These are phyloP conservation scores for Starmerella floricola DNA, from an alignment of 805 yeast genomes.

Conservation along the genomic window DNA sequence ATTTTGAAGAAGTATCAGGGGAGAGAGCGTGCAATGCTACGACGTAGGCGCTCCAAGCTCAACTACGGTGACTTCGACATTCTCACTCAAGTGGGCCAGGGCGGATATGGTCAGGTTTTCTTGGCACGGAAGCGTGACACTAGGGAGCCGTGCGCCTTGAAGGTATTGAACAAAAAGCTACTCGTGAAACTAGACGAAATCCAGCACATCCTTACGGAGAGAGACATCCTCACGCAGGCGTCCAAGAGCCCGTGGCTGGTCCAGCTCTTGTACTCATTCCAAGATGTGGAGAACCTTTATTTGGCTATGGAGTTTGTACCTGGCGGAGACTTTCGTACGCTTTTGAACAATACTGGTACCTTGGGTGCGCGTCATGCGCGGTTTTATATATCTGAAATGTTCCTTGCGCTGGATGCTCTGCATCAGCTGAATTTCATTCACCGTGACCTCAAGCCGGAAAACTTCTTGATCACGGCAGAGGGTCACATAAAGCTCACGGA, in stretches of 20 bases:
- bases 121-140: slow-evolving; percentile 90
- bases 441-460: slow-evolving; percentile 92
- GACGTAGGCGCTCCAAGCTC: slow-evolving; percentile 84
- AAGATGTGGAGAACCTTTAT: slow-evolving; percentile 77
- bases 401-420: slow-evolving; percentile 81
- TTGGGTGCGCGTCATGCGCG: slow-evolving; percentile 91
- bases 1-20: slow-evolving; percentile 73
- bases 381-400: slow-evolving; percentile 92
- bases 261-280: slow-evolving; percentile 85
- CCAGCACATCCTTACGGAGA: slow-evolving; percentile 86
- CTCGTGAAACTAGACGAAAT: slow-evolving; percentile 86
- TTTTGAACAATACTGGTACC: slow-evolving; percentile 84
- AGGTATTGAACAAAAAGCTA: slow-evolving; percentile 76
- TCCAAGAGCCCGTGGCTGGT: slow-evolving; percentile 95
- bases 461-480: slow-evolving; percentile 73
- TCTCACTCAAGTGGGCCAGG: slow-evolving; percentile 98
- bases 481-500: slow-evolving; percentile 93
- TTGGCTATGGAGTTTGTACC: slow-evolving; percentile 99
- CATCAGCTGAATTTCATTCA: slow-evolving; percentile 95
- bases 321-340: slow-evolving; percentile 95
- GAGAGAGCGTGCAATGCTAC: slow-evolving; percentile 68
- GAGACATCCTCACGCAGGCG: slow-evolving; percentile 84
- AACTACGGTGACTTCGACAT: slow-evolving; percentile 91
- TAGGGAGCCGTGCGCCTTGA: slow-evolving; percentile 87
- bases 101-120: slow-evolving; percentile 99